Percentiles rank a stretch among this genome's conserved stretches.
phyloP scores from a whole-genome alignment of 2,329 filamentous ascomycete species.

The Phyllosticta capitalensis region DNA sequence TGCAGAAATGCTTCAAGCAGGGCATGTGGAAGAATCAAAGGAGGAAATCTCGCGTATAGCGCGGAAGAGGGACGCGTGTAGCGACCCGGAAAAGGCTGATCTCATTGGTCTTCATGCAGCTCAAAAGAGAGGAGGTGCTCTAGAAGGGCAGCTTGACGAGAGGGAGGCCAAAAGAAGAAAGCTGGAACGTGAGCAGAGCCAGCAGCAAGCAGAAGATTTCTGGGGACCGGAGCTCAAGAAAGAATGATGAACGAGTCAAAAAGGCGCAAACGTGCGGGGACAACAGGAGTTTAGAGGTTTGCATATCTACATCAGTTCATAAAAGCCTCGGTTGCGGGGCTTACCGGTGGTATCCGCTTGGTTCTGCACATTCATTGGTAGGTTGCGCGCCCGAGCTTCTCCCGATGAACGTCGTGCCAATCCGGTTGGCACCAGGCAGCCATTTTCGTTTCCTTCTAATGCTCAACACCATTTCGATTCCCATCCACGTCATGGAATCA shows the following conservation, averaged over 20 bases:
- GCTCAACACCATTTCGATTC: not conserved
- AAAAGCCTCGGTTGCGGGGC: not conserved
- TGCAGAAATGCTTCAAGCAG: constrained; percentile 29
- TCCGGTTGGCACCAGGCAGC: not conserved
- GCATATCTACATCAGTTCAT: not conserved
- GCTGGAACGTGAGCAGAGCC: constrained; percentile 32
- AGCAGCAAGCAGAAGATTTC: constrained; percentile 38
- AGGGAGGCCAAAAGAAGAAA: constrained; percentile 36
- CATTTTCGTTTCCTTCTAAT: not conserved
- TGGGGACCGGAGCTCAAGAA: constrained; percentile 30
- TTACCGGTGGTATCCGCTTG: not conserved
- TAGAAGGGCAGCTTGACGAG: constrained; percentile 31
- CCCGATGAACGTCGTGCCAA: not conserved
- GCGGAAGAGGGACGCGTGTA: constrained; percentile 62
- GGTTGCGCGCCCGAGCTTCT: not conserved
- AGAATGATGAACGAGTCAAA: not conserved
- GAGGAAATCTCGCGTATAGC: constrained; percentile 43
- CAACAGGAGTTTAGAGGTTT: not conserved
- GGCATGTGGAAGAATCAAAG: constrained; percentile 23
- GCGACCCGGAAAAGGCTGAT: constrained; percentile 65
- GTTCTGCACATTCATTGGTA: not conserved
- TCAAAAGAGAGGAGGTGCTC: constrained; percentile 35
- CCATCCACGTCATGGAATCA: not conserved
- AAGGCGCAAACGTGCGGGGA: not conserved
- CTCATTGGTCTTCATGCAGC: constrained; percentile 59